Conservation (phyloP, 805 yeast genomes). For the Blastobotrys chiropterorum region DNA sequence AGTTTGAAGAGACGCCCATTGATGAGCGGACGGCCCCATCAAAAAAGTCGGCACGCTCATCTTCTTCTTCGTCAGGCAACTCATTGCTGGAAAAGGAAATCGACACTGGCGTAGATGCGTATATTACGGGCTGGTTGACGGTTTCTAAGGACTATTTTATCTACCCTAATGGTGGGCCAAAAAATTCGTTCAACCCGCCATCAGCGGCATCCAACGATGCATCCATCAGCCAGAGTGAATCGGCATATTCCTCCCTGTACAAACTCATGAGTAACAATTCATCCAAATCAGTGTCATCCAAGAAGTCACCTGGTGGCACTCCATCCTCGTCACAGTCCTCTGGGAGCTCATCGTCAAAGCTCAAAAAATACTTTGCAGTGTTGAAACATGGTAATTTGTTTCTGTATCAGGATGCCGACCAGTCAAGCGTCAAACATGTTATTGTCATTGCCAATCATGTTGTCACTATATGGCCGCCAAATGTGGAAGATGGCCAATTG, state of each 20-base stretch:
- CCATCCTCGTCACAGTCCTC: conserved; percentile 5
- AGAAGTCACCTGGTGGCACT: conserved; percentile 2
- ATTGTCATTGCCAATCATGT: conserved; percentile 66
- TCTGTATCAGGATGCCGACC: conserved; percentile 65
- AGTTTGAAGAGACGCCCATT: conserved; percentile 23
- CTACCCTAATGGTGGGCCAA: conserved; percentile 36
- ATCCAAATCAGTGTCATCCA: not conserved
- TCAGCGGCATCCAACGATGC: conserved; percentile 26
- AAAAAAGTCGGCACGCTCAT: conserved; percentile 13
- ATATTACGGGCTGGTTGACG: conserved; percentile 67
- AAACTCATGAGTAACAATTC: conserved; percentile 42
- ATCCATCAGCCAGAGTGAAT: conserved; percentile 36
- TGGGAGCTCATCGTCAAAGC: conserved; percentile 31
- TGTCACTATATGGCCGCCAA: conserved; percentile 81
- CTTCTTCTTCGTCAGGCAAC: conserved; percentile 26
- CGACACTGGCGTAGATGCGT: conserved; percentile 56
- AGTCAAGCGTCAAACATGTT: conserved; percentile 66
- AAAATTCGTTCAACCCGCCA: conserved; percentile 26
- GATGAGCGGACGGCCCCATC: conserved; percentile 32
- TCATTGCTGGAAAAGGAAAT: conserved; percentile 56
- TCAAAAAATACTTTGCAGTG: conserved; percentile 42
- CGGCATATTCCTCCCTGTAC: conserved; percentile 58
- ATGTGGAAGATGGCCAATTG: conserved; percentile 63
- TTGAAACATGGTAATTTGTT: conserved; percentile 84
- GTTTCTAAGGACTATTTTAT: conserved; percentile 75